Evolutionary conservation across 1,284 basidiomycete genomes (phyloP).

Genomic region (Pascua guehoae): DNA sequence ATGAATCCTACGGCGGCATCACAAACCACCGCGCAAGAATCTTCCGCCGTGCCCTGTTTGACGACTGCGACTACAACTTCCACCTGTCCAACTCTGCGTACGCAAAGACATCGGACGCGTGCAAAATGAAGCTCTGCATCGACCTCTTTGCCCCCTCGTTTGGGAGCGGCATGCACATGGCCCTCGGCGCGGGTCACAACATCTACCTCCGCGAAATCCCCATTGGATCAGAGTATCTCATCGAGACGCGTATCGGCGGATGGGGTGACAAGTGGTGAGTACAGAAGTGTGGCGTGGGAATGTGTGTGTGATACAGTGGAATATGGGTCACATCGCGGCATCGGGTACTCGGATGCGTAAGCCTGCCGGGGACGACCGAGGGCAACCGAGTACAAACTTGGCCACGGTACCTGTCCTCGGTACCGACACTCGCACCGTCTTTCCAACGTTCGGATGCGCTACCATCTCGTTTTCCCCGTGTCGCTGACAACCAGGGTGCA

Average conservation of each 20-base stretch:
- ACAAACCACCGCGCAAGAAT: conserved; percentile 19
- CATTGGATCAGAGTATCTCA: conserved; percentile 64
- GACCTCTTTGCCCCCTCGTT: conserved; percentile 62
- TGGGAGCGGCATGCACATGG: conserved; percentile 63
- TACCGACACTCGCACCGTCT: no score
- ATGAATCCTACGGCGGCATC: conserved; percentile 27
- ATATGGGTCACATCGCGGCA: no score
- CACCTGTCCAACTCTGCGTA: conserved; percentile 48
- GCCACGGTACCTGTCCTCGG: no score
- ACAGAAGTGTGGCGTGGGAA: neutral
- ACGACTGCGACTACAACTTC: conserved; percentile 50
- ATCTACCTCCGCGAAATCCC: conserved; percentile 75
- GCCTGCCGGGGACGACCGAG: no score
- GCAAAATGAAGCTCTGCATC: conserved; percentile 54
- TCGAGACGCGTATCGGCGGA: conserved; percentile 62
- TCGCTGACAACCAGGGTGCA: conserved; percentile 55
- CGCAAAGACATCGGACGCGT: conserved; percentile 54
- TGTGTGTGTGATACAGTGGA: conserved; percentile 3
- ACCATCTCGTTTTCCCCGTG: no score
- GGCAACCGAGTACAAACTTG: no score
- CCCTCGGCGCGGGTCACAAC: conserved; percentile 69
- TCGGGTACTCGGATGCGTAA: no score
- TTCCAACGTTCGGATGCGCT: no score
- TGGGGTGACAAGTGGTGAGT: conserved; percentile 85
- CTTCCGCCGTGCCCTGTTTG: conserved; percentile 36